Conservation (phyloP, 305 asterid species). For the Petunia hybrid region DNA sequence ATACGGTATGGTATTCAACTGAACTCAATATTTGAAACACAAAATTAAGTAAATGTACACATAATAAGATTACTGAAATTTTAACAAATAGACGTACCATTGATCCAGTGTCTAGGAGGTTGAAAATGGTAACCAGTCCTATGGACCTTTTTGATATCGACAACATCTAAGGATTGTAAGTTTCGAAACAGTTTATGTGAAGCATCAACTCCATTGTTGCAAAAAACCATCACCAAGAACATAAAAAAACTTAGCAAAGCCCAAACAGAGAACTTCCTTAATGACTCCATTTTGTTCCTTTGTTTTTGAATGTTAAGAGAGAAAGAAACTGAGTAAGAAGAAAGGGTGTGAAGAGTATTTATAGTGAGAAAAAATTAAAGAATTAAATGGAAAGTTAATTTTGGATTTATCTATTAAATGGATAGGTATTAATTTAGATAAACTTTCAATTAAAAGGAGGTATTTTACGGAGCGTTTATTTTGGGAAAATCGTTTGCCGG, state of each 20-base stretch:
- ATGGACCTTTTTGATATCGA: background rate
- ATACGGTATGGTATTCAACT: no score
- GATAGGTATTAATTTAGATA: background rate
- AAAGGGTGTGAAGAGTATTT: background rate
- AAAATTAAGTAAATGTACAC: background rate
- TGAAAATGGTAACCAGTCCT: constrained; percentile 52
- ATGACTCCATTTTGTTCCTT: background rate
- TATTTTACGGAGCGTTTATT: background rate
- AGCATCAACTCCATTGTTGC: constrained; percentile 35
- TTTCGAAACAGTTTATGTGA: constrained; percentile 37
- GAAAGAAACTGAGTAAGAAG: background rate
- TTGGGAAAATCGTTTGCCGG: background rate
- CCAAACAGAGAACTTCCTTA: background rate
- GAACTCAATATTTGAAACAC: no score
- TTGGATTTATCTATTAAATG: background rate
- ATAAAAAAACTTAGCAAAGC: background rate
- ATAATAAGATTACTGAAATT: no score
- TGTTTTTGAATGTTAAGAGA: background rate
- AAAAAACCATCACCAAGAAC: background rate
- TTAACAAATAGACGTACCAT: constrained; percentile 34
- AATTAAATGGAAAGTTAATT: background rate
- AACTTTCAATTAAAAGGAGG: background rate
- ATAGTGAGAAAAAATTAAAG: background rate
- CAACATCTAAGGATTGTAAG: constrained; percentile 22
- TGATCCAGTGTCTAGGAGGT: constrained; percentile 47